Evolutionary conservation across 768 basidiomycete genomes (phyloP).

Genomic region (Tricholoma terreum): DNA sequence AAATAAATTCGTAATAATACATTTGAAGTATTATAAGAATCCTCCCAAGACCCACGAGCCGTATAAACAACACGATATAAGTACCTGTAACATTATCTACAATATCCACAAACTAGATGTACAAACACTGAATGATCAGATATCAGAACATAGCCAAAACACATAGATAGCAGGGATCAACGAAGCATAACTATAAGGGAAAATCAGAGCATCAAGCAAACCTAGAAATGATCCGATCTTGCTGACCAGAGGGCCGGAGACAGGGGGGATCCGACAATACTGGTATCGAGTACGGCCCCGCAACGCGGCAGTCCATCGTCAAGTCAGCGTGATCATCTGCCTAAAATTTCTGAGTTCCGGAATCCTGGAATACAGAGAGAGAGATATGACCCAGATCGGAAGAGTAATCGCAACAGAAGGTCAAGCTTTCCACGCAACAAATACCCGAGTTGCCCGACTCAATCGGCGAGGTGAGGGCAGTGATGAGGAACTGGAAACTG

Average conservation of each 20-base stretch:
- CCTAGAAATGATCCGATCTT: too few relatives aligned
- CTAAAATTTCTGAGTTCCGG: too few relatives aligned
- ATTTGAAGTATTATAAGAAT: neutral
- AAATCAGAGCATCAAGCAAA: too few relatives aligned
- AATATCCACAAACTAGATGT: too few relatives aligned
- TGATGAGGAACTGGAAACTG: constrained; percentile 11
- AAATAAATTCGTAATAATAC: neutral
- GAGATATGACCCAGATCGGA: too few relatives aligned
- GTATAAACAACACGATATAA: neutral
- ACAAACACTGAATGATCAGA: neutral
- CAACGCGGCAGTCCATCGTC: too few relatives aligned
- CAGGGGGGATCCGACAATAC: too few relatives aligned
- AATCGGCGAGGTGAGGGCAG: constrained; percentile 35
- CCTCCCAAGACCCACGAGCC: neutral
- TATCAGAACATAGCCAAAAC: too few relatives aligned
- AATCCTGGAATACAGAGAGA: too few relatives aligned
- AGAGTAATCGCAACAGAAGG: neutral
- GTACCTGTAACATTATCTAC: neutral
- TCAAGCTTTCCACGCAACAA: constrained; percentile 56
- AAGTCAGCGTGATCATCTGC: too few relatives aligned
- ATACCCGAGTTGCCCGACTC: constrained; percentile 53
- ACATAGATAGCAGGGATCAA: neutral
- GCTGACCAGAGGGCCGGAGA: too few relatives aligned
- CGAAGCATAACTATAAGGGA: neutral
- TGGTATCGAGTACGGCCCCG: too few relatives aligned